A percentile compares a stretch with the other conserved stretches of the same genome.
phyloP scores from a whole-genome alignment of 2,329 filamentous ascomycete species.

The Cordyceps fumosorosea region DNA sequence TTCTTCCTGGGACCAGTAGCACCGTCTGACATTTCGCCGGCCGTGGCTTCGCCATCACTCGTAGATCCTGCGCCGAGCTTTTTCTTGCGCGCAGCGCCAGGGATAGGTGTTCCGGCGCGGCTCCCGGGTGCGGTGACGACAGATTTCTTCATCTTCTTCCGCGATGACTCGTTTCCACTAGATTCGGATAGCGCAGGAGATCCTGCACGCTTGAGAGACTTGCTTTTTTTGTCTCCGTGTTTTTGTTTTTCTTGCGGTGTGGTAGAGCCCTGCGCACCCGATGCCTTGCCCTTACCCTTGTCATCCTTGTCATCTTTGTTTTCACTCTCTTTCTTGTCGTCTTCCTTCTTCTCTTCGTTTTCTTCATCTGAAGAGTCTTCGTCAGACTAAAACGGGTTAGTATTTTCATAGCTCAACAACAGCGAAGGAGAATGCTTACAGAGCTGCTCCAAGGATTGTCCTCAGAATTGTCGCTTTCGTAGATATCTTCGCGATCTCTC shows the following conservation, averaged over 20 bases:
- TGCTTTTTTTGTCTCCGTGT: conserved; percentile 44
- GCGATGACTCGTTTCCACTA: conserved; percentile 81
- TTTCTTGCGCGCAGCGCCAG: conserved; percentile 32
- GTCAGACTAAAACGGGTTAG: conserved; percentile 1
- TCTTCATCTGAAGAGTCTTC: conserved; percentile 31
- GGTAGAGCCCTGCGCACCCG: conserved; percentile 62
- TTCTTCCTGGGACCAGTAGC: conserved; percentile 40
- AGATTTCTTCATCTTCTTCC: conserved; percentile 69
- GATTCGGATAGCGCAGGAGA: conserved; percentile 86
- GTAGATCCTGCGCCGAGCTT: conserved; percentile 50
- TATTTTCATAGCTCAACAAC: neutral
- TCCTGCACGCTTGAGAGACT: conserved; percentile 72
- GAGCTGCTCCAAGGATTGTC: conserved; percentile 36
- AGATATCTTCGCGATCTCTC: conserved; percentile 80
- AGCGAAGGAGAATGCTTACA: conserved; percentile 19
- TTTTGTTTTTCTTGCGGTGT: conserved; percentile 45
- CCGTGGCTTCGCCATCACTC: conserved; percentile 68
- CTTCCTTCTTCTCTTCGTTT: conserved; percentile 20
- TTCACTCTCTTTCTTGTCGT: conserved; percentile 49
- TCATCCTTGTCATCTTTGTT: conserved; percentile 55
- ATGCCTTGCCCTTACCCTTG: conserved; percentile 46
- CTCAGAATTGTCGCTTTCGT: conserved; percentile 61
- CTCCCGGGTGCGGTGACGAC: conserved; percentile 42
- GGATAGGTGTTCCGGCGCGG: conserved; percentile 49
- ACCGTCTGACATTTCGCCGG: conserved; percentile 60